Evolutionary conservation across 768 basidiomycete species (phyloP), one percentile per base, ranked within the genome.

Genomic region (Termitomyces sp.): DNA sequence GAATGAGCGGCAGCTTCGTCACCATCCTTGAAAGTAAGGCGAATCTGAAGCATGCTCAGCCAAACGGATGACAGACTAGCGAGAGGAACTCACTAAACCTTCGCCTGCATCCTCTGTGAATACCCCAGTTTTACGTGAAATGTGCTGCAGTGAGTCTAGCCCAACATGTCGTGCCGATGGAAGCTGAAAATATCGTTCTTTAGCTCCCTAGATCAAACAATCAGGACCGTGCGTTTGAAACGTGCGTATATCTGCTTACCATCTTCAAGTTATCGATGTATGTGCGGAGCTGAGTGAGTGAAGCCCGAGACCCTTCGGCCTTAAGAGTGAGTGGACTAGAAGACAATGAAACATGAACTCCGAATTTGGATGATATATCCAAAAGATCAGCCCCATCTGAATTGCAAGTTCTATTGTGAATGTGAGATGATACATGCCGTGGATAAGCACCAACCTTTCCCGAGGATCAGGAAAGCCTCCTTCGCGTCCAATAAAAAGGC

Each of bases 121-220:
- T 4, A 85, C 88, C 43, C 82, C 83, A 7, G 86, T 77, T 19
- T 81, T 55, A 52, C 86, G 83, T n/a, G 90, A 91, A 57, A 91
- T 81, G 27, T 76, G 77, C 58, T 83, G 81, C 21, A 86, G 62
- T n/a, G 82, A 59, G 53, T 80, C 79, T 10, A 70, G 62, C 0
- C 68, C 70, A 40, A 89, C 63, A n/a, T 72, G 67, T 43, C 63
- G 64, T 27, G 70, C 66, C 4, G 76, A 69, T 10, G 85, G 84
- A 14, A 86, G 68, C 54, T 73, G 56, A 41, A 77, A 67, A 10
- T 62, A 61, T 41, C 76, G 70, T 50, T 73, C 66, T 46, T 59
- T 50, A 12, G 81, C 74, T 23, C 70, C 72, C 81, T 82, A 58
- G 21, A 25, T n/a, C 34, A 42, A 41, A 28, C 54, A 27, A 54